A percentile compares a stretch with the other conserved stretches of the same genome.
Evolutionary conservation across 2,329 filamentous ascomycete species (phyloP).

Genomic region (Aspergillus persii): DNA sequence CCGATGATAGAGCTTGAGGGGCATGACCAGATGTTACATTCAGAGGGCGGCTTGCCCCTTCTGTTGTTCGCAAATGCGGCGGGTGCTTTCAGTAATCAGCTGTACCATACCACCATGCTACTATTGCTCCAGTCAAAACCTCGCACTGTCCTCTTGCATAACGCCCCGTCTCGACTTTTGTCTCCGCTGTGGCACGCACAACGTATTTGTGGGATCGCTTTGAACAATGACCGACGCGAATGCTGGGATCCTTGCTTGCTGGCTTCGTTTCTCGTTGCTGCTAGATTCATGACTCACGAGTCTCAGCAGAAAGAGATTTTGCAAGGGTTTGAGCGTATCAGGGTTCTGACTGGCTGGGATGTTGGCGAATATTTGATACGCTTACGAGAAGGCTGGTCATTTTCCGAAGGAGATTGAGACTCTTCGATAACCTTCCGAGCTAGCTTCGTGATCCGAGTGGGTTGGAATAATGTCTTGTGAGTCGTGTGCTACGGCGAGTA

Average conservation of each 20-base stretch:
- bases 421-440: not conserved
- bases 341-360: slow-evolving; percentile 45
- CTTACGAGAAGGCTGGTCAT: slow-evolving; percentile 23
- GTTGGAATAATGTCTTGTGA: slow-evolving; percentile 21
- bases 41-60: slow-evolving; percentile 29
- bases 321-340: slow-evolving; percentile 38
- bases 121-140: slow-evolving; percentile 54
- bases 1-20: slow-evolving; percentile 37
- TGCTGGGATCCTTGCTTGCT: slow-evolving; percentile 52
- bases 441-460: not conserved
- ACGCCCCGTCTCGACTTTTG: slow-evolving; percentile 31
- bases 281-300: slow-evolving; percentile 49
- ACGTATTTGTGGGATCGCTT: slow-evolving; percentile 49
- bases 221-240: slow-evolving; percentile 47
- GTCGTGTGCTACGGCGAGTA: slow-evolving; percentile 8
- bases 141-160: slow-evolving; percentile 37
- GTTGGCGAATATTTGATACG: slow-evolving; percentile 16
- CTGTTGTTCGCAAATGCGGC: slow-evolving; percentile 49
- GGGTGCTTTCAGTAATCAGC: slow-evolving; percentile 50
- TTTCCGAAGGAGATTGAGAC: slow-evolving; percentile 19
- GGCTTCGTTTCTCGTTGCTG: slow-evolving; percentile 47
- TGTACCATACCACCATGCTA: slow-evolving; percentile 57
- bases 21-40: slow-evolving; percentile 18
- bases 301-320: slow-evolving; percentile 48
- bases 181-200: slow-evolving; percentile 52